Evolutionary conservation across 805 yeast species (phyloP).

Genomic region (Monosporozyma unispora): DNA sequence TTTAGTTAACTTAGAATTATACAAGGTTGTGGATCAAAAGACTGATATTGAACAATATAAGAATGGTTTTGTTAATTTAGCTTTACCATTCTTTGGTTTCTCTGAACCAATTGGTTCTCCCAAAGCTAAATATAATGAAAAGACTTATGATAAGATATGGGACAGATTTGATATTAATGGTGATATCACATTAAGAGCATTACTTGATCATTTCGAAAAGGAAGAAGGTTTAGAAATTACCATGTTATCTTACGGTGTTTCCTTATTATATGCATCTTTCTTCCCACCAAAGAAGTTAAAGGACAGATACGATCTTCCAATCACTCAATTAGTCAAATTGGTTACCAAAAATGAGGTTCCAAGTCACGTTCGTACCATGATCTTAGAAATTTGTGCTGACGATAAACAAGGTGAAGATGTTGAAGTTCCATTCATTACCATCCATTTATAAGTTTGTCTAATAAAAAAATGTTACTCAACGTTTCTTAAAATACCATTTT

Average conservation of each 20-base stretch:
- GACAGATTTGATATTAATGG: constrained; percentile 81
- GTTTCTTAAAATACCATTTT: not conserved
- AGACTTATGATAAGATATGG: constrained; percentile 85
- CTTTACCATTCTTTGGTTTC: constrained; percentile 92
- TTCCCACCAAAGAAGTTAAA: constrained; percentile 84
- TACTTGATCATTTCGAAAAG: constrained; percentile 65
- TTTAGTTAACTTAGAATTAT: constrained; percentile 80
- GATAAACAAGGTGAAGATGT: constrained; percentile 91
- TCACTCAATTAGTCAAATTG: constrained; percentile 71
- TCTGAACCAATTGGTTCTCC: constrained; percentile 90
- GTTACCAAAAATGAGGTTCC: constrained; percentile 81
- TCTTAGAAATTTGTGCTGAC: constrained; percentile 87
- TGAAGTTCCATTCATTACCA: constrained; percentile 81
- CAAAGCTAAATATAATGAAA: constrained; percentile 70
- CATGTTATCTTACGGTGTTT: constrained; percentile 87
- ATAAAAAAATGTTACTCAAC: not conserved
- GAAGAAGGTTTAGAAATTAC: constrained; percentile 80
- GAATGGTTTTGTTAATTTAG: constrained; percentile 87
- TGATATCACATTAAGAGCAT: constrained; percentile 63
- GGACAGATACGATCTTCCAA: constrained; percentile 59
- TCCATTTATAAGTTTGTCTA: constrained; percentile 35
- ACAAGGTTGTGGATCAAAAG: constrained; percentile 76
- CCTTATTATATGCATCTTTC: constrained; percentile 85
- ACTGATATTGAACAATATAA: constrained; percentile 75
- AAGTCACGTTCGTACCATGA: constrained; percentile 61